Conservation (phyloP, 257 asterid genomes). For the Petunia secreta region DNA sequence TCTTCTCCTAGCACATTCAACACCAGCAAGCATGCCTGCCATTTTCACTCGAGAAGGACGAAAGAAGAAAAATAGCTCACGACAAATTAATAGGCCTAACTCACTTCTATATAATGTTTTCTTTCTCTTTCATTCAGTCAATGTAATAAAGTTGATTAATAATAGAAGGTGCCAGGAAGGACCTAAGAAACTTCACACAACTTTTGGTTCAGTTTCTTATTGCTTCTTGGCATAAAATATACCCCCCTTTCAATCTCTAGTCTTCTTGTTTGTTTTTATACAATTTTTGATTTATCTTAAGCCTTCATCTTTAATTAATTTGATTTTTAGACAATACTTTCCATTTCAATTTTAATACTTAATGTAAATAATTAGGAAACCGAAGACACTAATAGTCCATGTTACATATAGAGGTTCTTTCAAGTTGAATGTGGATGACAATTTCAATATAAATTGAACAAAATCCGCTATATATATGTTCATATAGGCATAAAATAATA, state of each 20-base stretch:
- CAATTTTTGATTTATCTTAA: background rate
- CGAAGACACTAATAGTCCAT: too few species aligned
- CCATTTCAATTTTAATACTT: too few species aligned
- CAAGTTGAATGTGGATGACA: background rate
- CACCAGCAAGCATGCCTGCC: constrained; percentile 78
- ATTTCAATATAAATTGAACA: background rate
- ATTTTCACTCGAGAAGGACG: constrained; percentile 25
- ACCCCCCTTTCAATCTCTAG: too few species aligned
- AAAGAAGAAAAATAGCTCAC: background rate
- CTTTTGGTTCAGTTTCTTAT: background rate
- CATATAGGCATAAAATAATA: too few species aligned
- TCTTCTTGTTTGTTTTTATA: too few species aligned
- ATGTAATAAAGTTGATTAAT: background rate
- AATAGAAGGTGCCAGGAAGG: constrained; percentile 27
- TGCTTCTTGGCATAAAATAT: background rate
- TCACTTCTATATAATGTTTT: background rate
- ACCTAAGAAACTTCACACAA: constrained; percentile 30
- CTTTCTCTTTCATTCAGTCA: background rate
- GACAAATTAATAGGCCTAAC: background rate
- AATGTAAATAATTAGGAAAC: too few species aligned
- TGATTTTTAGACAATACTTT: background rate
- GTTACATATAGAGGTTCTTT: too few species aligned
- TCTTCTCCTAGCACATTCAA: constrained; percentile 67
- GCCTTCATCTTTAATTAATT: background rate
- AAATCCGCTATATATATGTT: background rate